phyloP scores from a whole-genome alignment of 192 early-diverging fungal genomes.

The Chytriomyces sp. region DNA sequence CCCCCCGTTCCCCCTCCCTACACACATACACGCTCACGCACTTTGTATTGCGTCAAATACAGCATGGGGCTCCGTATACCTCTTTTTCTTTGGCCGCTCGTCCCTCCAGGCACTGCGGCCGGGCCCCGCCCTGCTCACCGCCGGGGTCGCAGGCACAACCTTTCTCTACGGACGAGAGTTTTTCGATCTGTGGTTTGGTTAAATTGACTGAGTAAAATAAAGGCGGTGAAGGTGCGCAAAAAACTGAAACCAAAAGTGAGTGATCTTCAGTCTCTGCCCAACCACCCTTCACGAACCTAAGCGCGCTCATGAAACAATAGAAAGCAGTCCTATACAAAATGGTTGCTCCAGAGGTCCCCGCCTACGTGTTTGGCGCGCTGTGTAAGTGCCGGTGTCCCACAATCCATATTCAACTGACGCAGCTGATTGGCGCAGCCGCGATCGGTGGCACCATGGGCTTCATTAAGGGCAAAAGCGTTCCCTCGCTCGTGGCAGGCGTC shows the following conservation, averaged over 20 bases:
- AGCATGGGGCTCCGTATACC: slow-evolving; percentile 27
- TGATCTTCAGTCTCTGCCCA: neutral
- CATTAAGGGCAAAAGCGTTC: slow-evolving; percentile 33
- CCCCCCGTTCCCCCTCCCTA: neutral
- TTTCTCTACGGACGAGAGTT: slow-evolving; percentile 27
- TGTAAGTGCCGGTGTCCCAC: neutral
- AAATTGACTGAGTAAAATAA: neutral
- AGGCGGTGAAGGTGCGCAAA: neutral
- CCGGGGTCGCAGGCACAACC: slow-evolving; percentile 2
- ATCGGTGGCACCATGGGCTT: slow-evolving; percentile 54
- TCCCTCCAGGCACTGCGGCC: neutral
- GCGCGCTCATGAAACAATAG: neutral
- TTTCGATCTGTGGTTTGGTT: slow-evolving; percentile 13
- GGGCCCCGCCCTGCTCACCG: slow-evolving; percentile 17
- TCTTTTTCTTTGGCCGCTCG: slow-evolving; percentile 17
- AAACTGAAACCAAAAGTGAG: neutral
- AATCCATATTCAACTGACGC: neutral
- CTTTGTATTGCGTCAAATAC: neutral
- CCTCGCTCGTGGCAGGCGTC: slow-evolving; percentile 55
- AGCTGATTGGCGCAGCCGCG: slow-evolving; percentile 33
- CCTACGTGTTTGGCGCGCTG: slow-evolving; percentile 11
- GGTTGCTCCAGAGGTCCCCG: slow-evolving; percentile 7
- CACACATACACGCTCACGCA: no score
- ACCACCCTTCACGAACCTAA: neutral
- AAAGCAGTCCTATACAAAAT: neutral